phyloP scores from a whole-genome alignment of 1,284 basidiomycete species.

The Heterobasidion irregulare region DNA sequence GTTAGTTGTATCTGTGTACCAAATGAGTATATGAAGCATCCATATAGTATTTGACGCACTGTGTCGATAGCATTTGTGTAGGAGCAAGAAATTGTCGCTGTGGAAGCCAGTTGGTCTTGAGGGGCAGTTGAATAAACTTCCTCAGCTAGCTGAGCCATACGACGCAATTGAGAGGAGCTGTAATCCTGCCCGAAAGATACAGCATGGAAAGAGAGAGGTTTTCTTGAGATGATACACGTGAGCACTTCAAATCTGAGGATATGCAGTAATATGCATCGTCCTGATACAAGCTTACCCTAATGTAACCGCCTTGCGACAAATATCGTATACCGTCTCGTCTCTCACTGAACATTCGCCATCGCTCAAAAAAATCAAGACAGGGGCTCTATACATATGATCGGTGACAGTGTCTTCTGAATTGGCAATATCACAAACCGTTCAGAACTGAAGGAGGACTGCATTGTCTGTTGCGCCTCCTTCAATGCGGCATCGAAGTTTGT shows the following conservation, averaged over 20 bases:
- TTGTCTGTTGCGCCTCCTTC: constrained; percentile 23
- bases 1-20: constrained; percentile 51
- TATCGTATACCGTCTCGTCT: neutral
- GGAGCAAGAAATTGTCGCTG: constrained; percentile 32
- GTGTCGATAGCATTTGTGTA: constrained; percentile 47
- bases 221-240: neutral
- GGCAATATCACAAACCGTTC: constrained; percentile 32
- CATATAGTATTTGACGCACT: constrained; percentile 23
- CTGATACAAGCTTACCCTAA: neutral
- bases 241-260: no score
- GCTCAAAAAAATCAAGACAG: neutral
- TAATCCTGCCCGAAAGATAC: neutral
- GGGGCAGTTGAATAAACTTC: constrained; percentile 40
- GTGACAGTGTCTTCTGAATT: no score
- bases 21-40: neutral
- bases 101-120: constrained; percentile 30
- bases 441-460: constrained; percentile 44
- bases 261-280: neutral
- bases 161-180: constrained; percentile 21
- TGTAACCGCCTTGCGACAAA: neutral
- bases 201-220: neutral
- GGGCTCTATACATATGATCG: neutral
- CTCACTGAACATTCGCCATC: neutral
- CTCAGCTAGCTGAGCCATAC: constrained; percentile 45
- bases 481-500: constrained; percentile 44